Evolutionary conservation across 495 filamentous ascomycete genomes (phyloP), one percentile per base, ranked within the genome.

Genomic region (Lindgomyces ingoldianus): DNA sequence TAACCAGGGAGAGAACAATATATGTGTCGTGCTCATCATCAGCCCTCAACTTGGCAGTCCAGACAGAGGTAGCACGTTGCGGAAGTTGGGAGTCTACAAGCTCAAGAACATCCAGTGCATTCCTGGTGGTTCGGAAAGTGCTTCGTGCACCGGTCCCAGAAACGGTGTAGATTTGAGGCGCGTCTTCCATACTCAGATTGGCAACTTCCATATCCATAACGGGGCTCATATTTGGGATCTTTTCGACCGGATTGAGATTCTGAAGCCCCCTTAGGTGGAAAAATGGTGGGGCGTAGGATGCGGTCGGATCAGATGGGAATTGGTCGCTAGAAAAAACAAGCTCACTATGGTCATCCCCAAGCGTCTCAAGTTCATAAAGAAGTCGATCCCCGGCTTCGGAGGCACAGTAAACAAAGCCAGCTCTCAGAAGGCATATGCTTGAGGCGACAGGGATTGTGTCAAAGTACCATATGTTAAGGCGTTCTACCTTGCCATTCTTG

Each of bases 351-450:
- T 97, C 93, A 66, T 99, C 94, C n/a, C 93, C 94, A 18, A 99
- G 85, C 72, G 96, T 95, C 72, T 96, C 91, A 65, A 99, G 96
- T 74, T 97, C 92, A 74, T 98, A 98, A 61, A 99, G 92, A 65
- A 92, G 87, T 72, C 96, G 91, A 64, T 96, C 93, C 16, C 95
- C 95, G 48, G 87, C 88, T 75, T 98, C 93, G 73, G 89, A 89
- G 14, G 93, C 94, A 39, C 93, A 89, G 73, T 93, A 99, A 29
- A 98, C 81, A 74, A 96, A 98, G 11, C 94, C 95, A 64, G 93
- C 97, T 76, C 96, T 96, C 64, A 98, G 76, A 65, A 99, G 96
- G 73, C 91, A 88, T 16, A 99, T 80, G 68, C 83, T 92, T 0
- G 90, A 84, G 0, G 93, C 91, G 41, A 94, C 78, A 0, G 95